A percentile compares a stretch with the other conserved stretches of the same genome.
These are phyloP conservation scores for Ceratocystis destructans DNA, from an alignment of 2,329 filamentous ascomycete genomes.

Conservation along the genomic window DNA sequence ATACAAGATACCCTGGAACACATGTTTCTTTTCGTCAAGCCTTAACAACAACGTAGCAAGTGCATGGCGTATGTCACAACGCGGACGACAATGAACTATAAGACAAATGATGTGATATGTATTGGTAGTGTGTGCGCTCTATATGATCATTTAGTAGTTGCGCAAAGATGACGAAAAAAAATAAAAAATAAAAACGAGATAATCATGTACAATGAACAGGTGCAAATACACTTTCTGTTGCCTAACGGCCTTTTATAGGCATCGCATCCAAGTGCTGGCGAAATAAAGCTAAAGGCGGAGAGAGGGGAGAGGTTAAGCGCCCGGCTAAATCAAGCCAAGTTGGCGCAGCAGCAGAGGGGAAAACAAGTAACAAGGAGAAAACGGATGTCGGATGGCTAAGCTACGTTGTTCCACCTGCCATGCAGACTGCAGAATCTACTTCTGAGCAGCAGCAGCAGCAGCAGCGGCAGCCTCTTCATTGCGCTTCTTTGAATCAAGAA, in stretches of 20 bases:
- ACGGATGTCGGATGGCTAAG: background rate
- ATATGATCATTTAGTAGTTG: background rate
- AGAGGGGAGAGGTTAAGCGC: background rate
- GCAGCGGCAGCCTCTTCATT: conserved; percentile 23
- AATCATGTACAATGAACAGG: conserved; percentile 9
- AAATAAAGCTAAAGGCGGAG: background rate
- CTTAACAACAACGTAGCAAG: no score
- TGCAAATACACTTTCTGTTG: background rate
- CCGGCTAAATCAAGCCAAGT: background rate
- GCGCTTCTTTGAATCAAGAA: conserved; percentile 42
- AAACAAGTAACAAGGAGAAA: background rate
- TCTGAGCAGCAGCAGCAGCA: conserved; percentile 20
- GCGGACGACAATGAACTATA: background rate
- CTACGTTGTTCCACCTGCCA: background rate
- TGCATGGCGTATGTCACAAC: background rate
- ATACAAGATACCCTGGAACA: no score
- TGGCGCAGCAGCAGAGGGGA: background rate
- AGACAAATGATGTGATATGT: background rate
- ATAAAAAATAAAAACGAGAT: background rate
- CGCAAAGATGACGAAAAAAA: background rate
- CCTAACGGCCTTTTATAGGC: background rate
- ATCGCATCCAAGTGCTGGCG: background rate
- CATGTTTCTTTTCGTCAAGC: no score
- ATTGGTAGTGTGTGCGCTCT: background rate
- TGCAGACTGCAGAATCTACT: background rate